Base-by-base conservation (phyloP, 2,329 filamentous ascomycete genomes). In the Laburnicola sp. region DNA sequence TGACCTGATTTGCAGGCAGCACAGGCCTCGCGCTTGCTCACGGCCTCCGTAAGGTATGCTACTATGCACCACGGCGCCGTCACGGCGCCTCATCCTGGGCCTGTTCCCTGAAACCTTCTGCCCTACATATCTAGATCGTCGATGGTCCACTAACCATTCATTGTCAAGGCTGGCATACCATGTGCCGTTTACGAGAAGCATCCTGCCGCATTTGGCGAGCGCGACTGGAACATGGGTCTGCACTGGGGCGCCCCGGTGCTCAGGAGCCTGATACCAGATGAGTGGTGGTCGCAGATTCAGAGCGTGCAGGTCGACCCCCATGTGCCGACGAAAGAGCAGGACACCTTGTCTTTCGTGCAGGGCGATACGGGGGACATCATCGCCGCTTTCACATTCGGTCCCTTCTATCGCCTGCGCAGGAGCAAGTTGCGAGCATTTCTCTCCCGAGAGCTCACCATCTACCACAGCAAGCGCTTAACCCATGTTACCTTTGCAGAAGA, bases 201-300 rank as follows among this genome's bases (percentile, higher is more conserved):
- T 56, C 50, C 62, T 4, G 75, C 79, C 35, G 72, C 80, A 30
- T 53, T 59, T 34, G 36, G 72, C 68, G 50, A 80, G 77, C 28
- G 80, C 71, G 83, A 84, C 54, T 87, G 84, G 85, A 85, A 83
- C 2, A 72, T 87, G 50, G 86, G 83, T 0, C 72, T 87, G 50
- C 82, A 86, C 63, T 87, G 83, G 83, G 82, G 80, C 3, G 74
- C 86, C 6, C 74, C 79, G 0, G 75, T 75, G 1, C 71, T 86
- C 35, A 74, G 78, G 38, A 63, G 73, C 6, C 72, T 86, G 22
- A 71, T 86, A 26, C 80, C 82, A 0, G 66, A 79, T 0, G 68
- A 78, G 9, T 66, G 59, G 80, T 86, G 37, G 80, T 82, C 63
- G 72, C 76, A n/a, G 66, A 73, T 51, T 76, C 82, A 60, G 78